Evolutionary conservation across 1,284 basidiomycete genomes (phyloP), one percentile per base, ranked within the genome.

Genomic region (Heterobasidion irregulare): DNA sequence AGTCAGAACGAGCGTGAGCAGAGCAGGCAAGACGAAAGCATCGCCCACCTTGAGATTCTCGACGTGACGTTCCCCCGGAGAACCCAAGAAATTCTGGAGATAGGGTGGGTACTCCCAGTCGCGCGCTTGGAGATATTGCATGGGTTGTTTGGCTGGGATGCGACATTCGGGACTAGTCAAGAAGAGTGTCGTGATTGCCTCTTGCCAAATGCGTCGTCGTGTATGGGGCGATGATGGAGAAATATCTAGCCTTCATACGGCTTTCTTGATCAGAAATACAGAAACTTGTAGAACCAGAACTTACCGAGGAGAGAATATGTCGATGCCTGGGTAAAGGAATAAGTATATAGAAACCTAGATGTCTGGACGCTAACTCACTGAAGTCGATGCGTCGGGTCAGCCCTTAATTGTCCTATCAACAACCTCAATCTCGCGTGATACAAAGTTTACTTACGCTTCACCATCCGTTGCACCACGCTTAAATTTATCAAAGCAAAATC

Each of bases 161-260:
- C 74, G 72, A 62, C 80, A 84, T 41, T 79, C 76, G 1, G 78
- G 71, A 56, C 72, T 77, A 1, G 83, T 84, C 32, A 92, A 74
- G 13, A 92, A 68, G 6, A 93, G 69, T 0, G 83, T 80, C 0
- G 86, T 82, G 33, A 92, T 74, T 7, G 86, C 79, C 67, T 93
- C 90, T 64, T 92, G 86, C 88, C 89, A 91, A n/a, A 92, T 86
- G 6, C 90, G 78, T 10, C 88, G 78, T 58, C 76, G 82, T 43
- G 81, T 75, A 64, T 93, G 89, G 13, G 79, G 73, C 2, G 82
- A 84, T 1, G 79, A 71, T 19, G 79, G 67, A 0, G 82, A 78
- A 47, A 86, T 67, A 66, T 91, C 83, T 57, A 92, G 67, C 10
- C 84, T 86, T 6, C 52, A 45, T 51, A 34, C 45, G 50, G 50